A percentile compares a stretch with the other conserved stretches of the same genome.
Conservation (phyloP, 2,329 filamentous ascomycete species). For the Aspergillus awamori region DNA sequence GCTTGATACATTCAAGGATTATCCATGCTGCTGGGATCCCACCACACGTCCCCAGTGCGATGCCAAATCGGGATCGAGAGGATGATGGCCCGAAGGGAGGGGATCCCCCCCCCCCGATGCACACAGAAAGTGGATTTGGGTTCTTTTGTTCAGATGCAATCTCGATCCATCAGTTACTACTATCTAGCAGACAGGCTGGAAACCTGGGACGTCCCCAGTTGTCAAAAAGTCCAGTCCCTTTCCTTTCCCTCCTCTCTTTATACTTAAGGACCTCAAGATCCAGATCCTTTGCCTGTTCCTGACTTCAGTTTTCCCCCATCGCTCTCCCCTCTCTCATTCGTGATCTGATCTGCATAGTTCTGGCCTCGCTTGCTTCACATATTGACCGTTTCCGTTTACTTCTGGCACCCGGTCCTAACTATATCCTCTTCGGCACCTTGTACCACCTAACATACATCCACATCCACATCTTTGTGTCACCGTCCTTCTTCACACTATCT, state of each 20-base stretch:
- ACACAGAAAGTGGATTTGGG: constrained; percentile 9
- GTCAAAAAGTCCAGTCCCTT: constrained; percentile 16
- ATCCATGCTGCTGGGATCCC: constrained; percentile 26
- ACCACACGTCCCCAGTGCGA: constrained; percentile 4
- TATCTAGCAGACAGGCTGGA: constrained; percentile 16
- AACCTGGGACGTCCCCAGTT: constrained; percentile 15
- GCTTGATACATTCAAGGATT: constrained; percentile 29
- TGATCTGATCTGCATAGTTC: not conserved
- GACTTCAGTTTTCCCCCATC: constrained; percentile 6
- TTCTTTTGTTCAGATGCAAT: constrained; percentile 22
- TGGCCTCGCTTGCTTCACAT: not conserved
- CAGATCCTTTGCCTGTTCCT: constrained; percentile 13
- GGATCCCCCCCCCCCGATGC: not conserved
- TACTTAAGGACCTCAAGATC: constrained; percentile 21
- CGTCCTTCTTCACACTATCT: constrained; percentile 16
- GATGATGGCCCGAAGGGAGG: constrained; percentile 11
- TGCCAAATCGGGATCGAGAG: constrained; percentile 18
- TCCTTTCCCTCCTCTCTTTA: constrained; percentile 2
- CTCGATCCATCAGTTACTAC: constrained; percentile 17
- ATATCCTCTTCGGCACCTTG: not conserved
- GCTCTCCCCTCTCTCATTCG: not conserved
- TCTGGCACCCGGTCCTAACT: not conserved
- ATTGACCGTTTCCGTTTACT: not conserved
- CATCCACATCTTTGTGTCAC: constrained; percentile 20
- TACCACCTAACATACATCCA: constrained; percentile 1